Evolutionary conservation across 2,329 filamentous ascomycete genomes (phyloP), one percentile per base, ranked within the genome.

Genomic region (Leptographium lundbergii): DNA sequence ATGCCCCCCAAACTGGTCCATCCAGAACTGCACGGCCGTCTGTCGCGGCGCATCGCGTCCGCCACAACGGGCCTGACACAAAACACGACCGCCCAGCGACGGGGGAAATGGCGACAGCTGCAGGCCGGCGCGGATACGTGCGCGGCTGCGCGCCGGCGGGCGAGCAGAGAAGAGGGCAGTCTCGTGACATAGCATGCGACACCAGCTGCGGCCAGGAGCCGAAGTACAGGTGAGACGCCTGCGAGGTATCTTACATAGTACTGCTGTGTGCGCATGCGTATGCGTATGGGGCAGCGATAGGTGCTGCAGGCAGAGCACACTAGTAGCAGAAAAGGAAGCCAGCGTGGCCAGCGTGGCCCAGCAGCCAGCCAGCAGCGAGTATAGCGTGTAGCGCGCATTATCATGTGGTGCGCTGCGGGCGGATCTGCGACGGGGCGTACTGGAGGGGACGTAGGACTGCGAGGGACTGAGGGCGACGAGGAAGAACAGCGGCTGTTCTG

Each of bases 11-110:
- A 48, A n/a, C 24, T 17, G 27, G 61, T 62, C 47, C 9, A 36
- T 61, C 42, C 22, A 56, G 29, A 62, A 62, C 61, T 61, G 57
- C 45, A 47, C 50, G 45, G 36, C 11, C n/a, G 32, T 25, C 48
- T 57, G 25, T 11, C 11, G 24, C 51, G 52, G 57, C 59, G 39
- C 22, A 29, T 54, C 34, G 53, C 47, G 22, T 9, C n/a, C 56
- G 10, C 45, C 3, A 42, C 4, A 14, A n/a, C 22, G 24, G 27
- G 54, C 39, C 58, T 39, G n/a, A 3, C 32, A 39, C 59, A 57
- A 11, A 55, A 60, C 59, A 54, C 55, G 51, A 36, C 51, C n/a
- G 50, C 54, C 4, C 25, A 51, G 34, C 32, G 11, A 36, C 32
- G 22, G 17, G n/a, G 1, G 27, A 59, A 48, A 29, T 14, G 9